phyloP scores from a whole-genome alignment of 2,329 filamentous ascomycete genomes.

The Uncinocarpus reesii region DNA sequence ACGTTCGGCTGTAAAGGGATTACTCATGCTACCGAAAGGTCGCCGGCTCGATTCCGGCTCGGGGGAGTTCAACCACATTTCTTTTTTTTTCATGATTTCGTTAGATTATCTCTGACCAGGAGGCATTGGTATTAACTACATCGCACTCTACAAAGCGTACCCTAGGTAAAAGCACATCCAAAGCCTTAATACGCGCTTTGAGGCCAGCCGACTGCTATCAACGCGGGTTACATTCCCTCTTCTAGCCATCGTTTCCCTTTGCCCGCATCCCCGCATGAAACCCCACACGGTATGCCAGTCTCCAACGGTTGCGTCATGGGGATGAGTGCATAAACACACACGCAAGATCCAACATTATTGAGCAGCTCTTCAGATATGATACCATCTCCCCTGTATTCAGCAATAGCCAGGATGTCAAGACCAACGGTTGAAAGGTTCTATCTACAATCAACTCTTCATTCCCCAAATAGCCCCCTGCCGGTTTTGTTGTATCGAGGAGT shows the following conservation, averaged over 20 bases:
- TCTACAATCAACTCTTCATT: slow-evolving; percentile 22
- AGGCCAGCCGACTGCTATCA: no score
- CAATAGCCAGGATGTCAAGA: background rate
- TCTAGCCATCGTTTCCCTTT: background rate
- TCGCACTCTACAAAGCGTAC: background rate
- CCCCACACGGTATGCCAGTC: background rate
- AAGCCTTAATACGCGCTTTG: no score
- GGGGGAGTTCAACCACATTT: slow-evolving; percentile 2
- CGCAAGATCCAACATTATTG: background rate
- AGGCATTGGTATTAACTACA: no score
- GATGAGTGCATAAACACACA: background rate
- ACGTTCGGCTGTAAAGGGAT: slow-evolving; percentile 13
- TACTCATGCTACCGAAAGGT: slow-evolving; percentile 13
- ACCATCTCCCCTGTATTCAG: background rate
- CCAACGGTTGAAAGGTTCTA: slow-evolving; percentile 18
- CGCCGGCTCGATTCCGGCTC: slow-evolving; percentile 13
- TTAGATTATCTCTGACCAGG: background rate
- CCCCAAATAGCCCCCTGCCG: slow-evolving; percentile 28
- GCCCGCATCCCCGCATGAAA: background rate
- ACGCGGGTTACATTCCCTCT: background rate
- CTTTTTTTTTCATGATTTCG: slow-evolving; percentile 4
- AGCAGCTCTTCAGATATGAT: no score
- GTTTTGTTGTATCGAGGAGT: slow-evolving; percentile 30
- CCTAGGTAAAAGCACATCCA: no score
- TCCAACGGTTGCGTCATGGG: background rate